These are phyloP conservation scores for Lathyrus aphaca DNA, from an alignment of 306 rosid species.

Conservation along the genomic window DNA sequence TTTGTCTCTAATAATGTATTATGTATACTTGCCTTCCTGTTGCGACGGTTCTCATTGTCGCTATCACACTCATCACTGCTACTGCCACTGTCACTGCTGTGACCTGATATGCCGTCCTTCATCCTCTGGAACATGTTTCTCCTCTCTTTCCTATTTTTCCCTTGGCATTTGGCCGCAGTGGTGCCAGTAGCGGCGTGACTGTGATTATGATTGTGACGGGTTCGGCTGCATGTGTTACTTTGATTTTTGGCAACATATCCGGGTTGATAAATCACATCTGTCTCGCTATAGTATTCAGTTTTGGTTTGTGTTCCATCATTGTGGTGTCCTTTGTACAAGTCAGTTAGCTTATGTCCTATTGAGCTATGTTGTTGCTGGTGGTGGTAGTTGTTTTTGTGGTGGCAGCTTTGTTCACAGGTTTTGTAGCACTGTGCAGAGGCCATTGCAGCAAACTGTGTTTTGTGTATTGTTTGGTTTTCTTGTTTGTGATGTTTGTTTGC, in stretches of 20 bases:
- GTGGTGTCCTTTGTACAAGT: conserved; percentile 27
- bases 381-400: not conserved
- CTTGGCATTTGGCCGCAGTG: not conserved
- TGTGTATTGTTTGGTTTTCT: not conserved
- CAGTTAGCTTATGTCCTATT: conserved; percentile 36
- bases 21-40: no score
- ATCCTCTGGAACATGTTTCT: conserved; percentile 30
- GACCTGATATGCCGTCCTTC: conserved; percentile 39
- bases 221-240: conserved; percentile 9
- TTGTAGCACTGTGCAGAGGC: conserved; percentile 43
- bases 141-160: conserved; percentile 18
- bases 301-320: conserved; percentile 29
- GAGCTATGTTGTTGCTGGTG: conserved; percentile 10
- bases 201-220: not conserved
- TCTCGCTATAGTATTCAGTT: conserved; percentile 16
- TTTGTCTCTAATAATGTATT: no score
- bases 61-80: conserved; percentile 33
- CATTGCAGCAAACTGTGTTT: not conserved
- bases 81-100: conserved; percentile 26
- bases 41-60: conserved; percentile 17
- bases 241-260: conserved; percentile 21
- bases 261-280: not conserved
- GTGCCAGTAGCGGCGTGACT: not conserved
- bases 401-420: conserved; percentile 33
- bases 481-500: not conserved